Evolutionary conservation across 306 rosid species (phyloP).

Genomic region (Cucumis melo): DNA sequence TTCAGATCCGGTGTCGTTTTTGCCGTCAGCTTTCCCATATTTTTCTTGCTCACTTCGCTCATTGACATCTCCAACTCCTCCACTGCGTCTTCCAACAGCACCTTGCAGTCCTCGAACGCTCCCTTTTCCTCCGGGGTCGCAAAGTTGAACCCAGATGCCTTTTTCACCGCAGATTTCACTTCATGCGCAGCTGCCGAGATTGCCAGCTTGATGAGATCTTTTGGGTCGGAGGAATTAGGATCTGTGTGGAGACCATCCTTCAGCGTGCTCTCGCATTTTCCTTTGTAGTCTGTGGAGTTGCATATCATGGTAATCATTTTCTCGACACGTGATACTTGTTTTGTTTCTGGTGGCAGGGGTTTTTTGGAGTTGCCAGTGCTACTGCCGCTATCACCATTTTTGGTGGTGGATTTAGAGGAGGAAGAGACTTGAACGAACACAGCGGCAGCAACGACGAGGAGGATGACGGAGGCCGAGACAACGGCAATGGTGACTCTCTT

Average conservation of each 20-base stretch:
- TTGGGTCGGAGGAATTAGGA: slow-evolving; percentile 21
- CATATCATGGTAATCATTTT: slow-evolving; percentile 34
- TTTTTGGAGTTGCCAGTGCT: not conserved
- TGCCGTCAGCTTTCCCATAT: slow-evolving; percentile 1
- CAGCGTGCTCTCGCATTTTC: slow-evolving; percentile 37
- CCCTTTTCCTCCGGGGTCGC: slow-evolving; percentile 25
- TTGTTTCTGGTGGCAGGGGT: not conserved
- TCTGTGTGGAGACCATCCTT: slow-evolving; percentile 3
- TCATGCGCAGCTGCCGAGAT: slow-evolving; percentile 26
- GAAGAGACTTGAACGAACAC: slow-evolving; percentile 12
- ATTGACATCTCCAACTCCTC: slow-evolving; percentile 33
- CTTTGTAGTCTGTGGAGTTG: slow-evolving; percentile 32
- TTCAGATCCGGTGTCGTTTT: slow-evolving; percentile 31
- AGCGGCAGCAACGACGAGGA: slow-evolving; percentile 9
- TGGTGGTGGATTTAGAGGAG: not conserved
- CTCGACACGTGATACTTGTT: not conserved
- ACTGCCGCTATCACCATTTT: too few relatives aligned
- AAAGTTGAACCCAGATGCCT: slow-evolving; percentile 14
- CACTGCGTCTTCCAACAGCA: slow-evolving; percentile 29
- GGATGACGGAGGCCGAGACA: slow-evolving; percentile 20
- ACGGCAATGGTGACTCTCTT: slow-evolving; percentile 32
- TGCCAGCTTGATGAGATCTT: slow-evolving; percentile 36
- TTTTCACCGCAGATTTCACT: slow-evolving; percentile 27
- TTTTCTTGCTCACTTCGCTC: not conserved
- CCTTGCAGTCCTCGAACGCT: slow-evolving; percentile 63